Evolutionary conservation across 2,329 filamentous ascomycete species (phyloP).

Genomic region (Rasamsonia emersonii): DNA sequence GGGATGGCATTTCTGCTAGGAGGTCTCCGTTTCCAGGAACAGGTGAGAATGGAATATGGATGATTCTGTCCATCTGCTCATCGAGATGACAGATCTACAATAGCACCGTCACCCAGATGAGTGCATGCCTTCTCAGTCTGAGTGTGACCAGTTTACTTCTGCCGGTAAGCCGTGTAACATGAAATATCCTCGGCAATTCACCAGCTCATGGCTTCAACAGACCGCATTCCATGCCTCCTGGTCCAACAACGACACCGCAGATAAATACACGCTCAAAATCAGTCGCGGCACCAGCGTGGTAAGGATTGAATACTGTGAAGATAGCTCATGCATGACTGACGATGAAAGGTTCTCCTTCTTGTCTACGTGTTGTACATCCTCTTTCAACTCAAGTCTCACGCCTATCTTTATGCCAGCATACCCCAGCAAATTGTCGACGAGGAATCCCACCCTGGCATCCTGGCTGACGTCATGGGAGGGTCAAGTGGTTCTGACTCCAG

Average conservation of each 20-base stretch:
- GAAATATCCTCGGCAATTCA: too few relatives aligned
- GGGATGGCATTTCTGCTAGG: slow-evolving; percentile 73
- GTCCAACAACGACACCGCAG: slow-evolving; percentile 51
- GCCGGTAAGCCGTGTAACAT: slow-evolving; percentile 68
- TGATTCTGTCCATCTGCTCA: too few relatives aligned
- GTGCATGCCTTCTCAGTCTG: slow-evolving; percentile 80
- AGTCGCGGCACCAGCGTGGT: slow-evolving; percentile 84
- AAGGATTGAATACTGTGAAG: too few relatives aligned
- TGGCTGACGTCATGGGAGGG: too few relatives aligned
- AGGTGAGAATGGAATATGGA: too few relatives aligned
- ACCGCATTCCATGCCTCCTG: slow-evolving; percentile 89
- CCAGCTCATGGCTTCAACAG: too few relatives aligned
- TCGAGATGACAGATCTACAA: slow-evolving; percentile 63
- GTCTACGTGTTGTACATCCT: slow-evolving; percentile 78
- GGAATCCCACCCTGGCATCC: slow-evolving; percentile 75
- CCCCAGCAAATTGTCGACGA: slow-evolving; percentile 90
- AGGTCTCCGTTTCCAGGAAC: slow-evolving; percentile 57
- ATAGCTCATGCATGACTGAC: too few relatives aligned
- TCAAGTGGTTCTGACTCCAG: slow-evolving; percentile 45
- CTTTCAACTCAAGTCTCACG: slow-evolving; percentile 86
- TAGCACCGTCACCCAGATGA: slow-evolving; percentile 93
- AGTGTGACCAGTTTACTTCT: slow-evolving; percentile 83
- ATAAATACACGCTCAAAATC: slow-evolving; percentile 67
- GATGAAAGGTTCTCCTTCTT: slow-evolving; percentile 63
- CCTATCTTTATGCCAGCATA: slow-evolving; percentile 86